Conservation (phyloP, 1,139 yeast species). For the Trichomonascaceae sp. region DNA sequence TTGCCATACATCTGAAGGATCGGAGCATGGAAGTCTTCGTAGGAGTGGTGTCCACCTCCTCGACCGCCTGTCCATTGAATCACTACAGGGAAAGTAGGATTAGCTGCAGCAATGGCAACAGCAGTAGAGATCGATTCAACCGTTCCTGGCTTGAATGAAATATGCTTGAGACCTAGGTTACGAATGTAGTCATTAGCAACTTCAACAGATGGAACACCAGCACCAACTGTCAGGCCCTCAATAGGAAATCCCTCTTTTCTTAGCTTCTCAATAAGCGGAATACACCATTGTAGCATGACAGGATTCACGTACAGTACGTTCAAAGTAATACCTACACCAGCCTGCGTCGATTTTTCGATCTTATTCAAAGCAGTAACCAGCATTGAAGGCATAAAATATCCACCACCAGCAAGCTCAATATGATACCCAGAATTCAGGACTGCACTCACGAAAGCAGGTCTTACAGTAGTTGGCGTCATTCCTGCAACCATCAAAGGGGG, state of each 20-base stretch:
- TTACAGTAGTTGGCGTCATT: conserved; percentile 97
- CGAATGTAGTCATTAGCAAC: conserved; percentile 95
- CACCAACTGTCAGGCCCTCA: conserved; percentile 95
- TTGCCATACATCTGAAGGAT: conserved; percentile 90
- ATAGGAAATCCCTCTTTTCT: conserved; percentile 92
- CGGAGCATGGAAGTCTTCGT: conserved; percentile 98
- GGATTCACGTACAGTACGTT: conserved; percentile 96
- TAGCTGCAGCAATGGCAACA: conserved; percentile 87
- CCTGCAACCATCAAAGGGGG: conserved; percentile 98
- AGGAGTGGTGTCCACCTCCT: conserved; percentile 99
- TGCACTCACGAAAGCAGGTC: conserved; percentile 89
- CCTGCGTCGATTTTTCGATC: conserved; percentile 49
- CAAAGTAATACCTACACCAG: conserved; percentile 87
- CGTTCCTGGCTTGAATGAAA: conserved; percentile 97
- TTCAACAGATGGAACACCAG: conserved; percentile 98
- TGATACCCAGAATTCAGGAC: conserved; percentile 95
- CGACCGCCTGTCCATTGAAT: conserved; percentile 99
- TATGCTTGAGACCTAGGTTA: conserved; percentile 85
- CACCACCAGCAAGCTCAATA: conserved; percentile 98
- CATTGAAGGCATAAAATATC: conserved; percentile 69
- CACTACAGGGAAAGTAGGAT: conserved; percentile 93
- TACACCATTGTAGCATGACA: conserved; percentile 97
- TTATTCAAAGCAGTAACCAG: conserved; percentile 73
- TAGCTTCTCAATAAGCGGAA: conserved; percentile 84
- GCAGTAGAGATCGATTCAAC: conserved; percentile 85